Base-by-base conservation (phyloP, 805 yeast species). In the Maudiozyma barnettii region DNA sequence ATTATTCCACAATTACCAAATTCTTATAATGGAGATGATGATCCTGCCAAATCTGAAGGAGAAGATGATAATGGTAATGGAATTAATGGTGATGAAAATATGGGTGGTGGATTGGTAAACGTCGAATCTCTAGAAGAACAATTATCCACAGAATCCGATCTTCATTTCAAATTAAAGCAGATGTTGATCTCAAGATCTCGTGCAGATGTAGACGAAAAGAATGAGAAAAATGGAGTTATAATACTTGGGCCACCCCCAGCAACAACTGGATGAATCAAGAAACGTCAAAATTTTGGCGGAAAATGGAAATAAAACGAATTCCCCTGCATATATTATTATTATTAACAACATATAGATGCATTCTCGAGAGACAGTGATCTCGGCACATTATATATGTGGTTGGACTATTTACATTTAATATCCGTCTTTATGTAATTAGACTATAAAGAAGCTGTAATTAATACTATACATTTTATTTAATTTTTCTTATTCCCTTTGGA, bases 181-280 rank as follows among this genome's bases (percentile, higher is more conserved):
- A 54, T 59, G 49, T 47, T 65, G 39, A 54, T 62, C 14, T 52
- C 55, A 10, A 50, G 54, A 44, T 47, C 62, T 13, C 57, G 54
- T 48, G 51, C 54, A 16, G 62, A 59, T 20, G 56, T 65, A 7
- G 64, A 60, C 42, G 50, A 49, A 23, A 50, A 53, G 23, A 64
- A 64, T 44, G 49, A 51, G 42, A 49, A 53, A 26, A 62, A 64
- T 23, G 68, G 68, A 18, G 68, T 64, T 1, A 61, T 64, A 16
- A 53, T 64, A 21, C 43, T 64, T 31, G 66, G 65, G 5, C 64
- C 63, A 29, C 57, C 65, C 12, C 43, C 57, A n/a, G 13, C 20
- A 10, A 3, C 14, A 39, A 16, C 30, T 26, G 36, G 6, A 5
- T 33, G 18, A 33, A n/a, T n/a, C n/a, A n/a, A n/a, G n/a, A n/a